Percentiles rank a stretch among this genome's conserved stretches.
Evolutionary conservation across 768 basidiomycete species (phyloP).

Genomic region (Russula sp.): DNA sequence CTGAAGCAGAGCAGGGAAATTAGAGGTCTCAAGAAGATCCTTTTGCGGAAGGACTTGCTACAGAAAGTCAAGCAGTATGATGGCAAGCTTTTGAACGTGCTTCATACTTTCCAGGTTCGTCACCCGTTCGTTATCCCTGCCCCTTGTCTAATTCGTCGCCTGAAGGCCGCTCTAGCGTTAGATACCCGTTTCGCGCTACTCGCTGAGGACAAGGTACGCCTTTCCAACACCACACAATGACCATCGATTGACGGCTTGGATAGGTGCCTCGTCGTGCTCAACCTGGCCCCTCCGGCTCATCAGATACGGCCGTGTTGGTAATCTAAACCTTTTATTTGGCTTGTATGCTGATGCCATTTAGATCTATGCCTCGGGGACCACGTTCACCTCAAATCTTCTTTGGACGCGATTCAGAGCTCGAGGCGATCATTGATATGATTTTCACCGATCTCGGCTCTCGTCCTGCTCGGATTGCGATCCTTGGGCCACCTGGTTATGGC

Average conservation of each 20-base stretch:
- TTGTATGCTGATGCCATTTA: neutral
- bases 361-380: neutral
- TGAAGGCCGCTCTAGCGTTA: neutral
- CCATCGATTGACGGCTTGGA: neutral
- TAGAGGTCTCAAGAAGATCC: neutral
- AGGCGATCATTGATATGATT: neutral
- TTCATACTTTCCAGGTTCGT: conserved; percentile 1
- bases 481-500: conserved; percentile 1
- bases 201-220: neutral
- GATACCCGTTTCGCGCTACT: neutral
- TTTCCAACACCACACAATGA: neutral
- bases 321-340: neutral
- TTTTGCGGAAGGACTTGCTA: neutral
- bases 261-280: neutral
- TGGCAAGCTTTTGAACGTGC: neutral
- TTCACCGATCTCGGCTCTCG: neutral
- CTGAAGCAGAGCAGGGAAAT: neutral
- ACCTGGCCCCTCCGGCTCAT: neutral
- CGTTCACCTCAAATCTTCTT: neutral
- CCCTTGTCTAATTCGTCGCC: neutral
- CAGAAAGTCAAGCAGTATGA: conserved; percentile 1
- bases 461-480: conserved; percentile 5
- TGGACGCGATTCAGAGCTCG: neutral
- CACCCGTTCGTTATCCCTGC: neutral
- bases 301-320: neutral